Conservation (phyloP, 768 basidiomycete genomes). For the Phanerodontia chrysosporium region DNA sequence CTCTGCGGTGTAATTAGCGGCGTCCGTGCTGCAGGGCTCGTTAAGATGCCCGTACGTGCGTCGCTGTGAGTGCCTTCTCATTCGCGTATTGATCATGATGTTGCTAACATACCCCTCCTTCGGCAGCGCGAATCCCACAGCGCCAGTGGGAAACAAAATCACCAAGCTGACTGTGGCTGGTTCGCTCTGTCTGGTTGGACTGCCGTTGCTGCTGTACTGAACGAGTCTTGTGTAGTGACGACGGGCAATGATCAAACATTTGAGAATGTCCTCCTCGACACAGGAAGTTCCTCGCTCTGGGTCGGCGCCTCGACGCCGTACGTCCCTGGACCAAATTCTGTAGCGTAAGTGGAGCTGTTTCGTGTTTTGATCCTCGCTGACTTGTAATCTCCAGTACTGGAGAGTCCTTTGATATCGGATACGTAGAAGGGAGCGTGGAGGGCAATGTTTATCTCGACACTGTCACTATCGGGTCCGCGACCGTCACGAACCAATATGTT, state of each 20-base stretch:
- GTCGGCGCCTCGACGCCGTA: conserved; percentile 7
- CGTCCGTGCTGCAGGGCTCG: neutral
- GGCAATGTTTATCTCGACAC: conserved; percentile 4
- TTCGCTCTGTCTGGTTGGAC: neutral
- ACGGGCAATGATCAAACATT: conserved; percentile 10
- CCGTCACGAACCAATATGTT: conserved; percentile 3
- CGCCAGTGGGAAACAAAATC: conserved; percentile 5
- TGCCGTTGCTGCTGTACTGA: neutral
- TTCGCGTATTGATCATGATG: neutral
- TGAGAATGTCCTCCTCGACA: conserved; percentile 5
- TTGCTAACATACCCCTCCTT: neutral
- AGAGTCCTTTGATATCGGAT: neutral
- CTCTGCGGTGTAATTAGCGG: neutral
- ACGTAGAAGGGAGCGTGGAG: conserved; percentile 2
- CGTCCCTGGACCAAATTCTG: conserved; percentile 4
- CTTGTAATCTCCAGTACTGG: neutral
- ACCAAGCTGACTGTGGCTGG: conserved; percentile 6
- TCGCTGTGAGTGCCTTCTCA: neutral
- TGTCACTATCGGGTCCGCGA: conserved; percentile 6
- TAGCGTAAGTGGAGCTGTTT: neutral
- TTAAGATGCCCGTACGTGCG: neutral
- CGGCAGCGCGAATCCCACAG: neutral
- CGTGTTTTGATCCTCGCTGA: neutral
- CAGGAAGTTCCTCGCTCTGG: conserved; percentile 11
- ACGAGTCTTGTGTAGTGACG: neutral